Conservation (phyloP, 805 yeast species). For the Kluyveromyces starmeri region DNA sequence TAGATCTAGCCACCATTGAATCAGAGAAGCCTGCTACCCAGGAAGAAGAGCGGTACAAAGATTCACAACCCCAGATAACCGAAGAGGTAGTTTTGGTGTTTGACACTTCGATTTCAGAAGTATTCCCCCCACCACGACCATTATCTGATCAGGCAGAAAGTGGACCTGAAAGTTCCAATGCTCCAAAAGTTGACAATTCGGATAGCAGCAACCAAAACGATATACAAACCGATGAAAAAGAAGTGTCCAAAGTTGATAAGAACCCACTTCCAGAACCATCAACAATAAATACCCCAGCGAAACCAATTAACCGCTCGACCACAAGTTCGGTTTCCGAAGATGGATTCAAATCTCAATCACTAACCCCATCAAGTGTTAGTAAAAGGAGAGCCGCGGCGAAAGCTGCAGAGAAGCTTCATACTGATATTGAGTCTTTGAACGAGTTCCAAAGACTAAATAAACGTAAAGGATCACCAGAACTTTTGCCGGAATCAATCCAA, state of each 20-base stretch:
- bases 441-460: constrained; percentile 48
- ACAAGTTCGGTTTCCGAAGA: background rate
- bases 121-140: too few species aligned
- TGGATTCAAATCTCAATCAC: background rate
- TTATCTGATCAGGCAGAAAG: background rate
- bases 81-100: background rate
- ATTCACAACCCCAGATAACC: background rate
- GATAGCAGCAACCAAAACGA: background rate
- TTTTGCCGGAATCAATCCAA: constrained; percentile 35
- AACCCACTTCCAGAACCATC: background rate
- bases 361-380: constrained; percentile 5
- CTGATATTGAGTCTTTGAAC: constrained; percentile 60
- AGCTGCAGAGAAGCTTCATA: constrained; percentile 59
- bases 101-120: background rate
- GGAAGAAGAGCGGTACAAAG: background rate
- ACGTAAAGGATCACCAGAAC: constrained; percentile 27
- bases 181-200: background rate
- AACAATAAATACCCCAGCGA: background rate
- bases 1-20: background rate
- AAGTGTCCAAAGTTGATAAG: background rate
- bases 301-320: background rate
- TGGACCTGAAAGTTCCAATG: background rate
- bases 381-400: constrained; percentile 45
- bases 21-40: background rate
- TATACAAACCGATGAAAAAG: background rate